phyloP scores from a whole-genome alignment of 1,139 yeast species.

The Petasospora rhodanensis region DNA sequence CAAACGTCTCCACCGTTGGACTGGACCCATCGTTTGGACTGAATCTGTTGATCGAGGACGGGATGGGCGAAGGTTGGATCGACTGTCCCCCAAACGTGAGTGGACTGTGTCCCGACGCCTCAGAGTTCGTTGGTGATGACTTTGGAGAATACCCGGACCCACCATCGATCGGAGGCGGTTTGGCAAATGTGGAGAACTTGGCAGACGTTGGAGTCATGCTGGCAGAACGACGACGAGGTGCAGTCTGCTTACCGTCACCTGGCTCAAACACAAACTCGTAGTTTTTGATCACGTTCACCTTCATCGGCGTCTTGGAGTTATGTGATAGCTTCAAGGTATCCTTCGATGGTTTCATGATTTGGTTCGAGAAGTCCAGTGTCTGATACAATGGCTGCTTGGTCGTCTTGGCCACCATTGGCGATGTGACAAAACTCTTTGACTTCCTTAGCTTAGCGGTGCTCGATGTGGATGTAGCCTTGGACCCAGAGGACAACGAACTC shows the following conservation, averaged over 20 bases:
- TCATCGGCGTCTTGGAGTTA: constrained; percentile 4
- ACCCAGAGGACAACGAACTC: constrained; percentile 10
- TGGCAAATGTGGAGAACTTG: constrained; percentile 14
- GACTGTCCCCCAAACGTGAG: constrained; percentile 9
- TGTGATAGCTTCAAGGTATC: not conserved
- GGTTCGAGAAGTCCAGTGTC: constrained; percentile 24
- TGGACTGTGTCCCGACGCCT: constrained; percentile 20
- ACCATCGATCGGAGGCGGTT: constrained; percentile 22
- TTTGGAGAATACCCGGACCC: constrained; percentile 18
- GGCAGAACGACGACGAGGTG: constrained; percentile 19
- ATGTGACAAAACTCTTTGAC: constrained; percentile 21
- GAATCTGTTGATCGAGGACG: constrained; percentile 8
- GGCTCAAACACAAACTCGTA: constrained; percentile 25
- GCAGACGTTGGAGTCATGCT: constrained; percentile 19
- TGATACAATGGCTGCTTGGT: constrained; percentile 16
- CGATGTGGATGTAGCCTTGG: constrained; percentile 2
- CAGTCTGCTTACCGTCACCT: constrained; percentile 13
- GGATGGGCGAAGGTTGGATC: constrained; percentile 10
- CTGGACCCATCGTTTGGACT: constrained; percentile 9
- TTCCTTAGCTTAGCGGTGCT: constrained; percentile 15
- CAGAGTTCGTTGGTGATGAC: constrained; percentile 25
- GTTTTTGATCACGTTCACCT: constrained; percentile 16
- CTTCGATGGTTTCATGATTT: constrained; percentile 1
- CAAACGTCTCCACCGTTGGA: constrained; percentile 2
- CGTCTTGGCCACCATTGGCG: constrained; percentile 5